phyloP scores from a whole-genome alignment of 2,329 filamentous ascomycete genomes.

The Teratosphaeria nubilosa region DNA sequence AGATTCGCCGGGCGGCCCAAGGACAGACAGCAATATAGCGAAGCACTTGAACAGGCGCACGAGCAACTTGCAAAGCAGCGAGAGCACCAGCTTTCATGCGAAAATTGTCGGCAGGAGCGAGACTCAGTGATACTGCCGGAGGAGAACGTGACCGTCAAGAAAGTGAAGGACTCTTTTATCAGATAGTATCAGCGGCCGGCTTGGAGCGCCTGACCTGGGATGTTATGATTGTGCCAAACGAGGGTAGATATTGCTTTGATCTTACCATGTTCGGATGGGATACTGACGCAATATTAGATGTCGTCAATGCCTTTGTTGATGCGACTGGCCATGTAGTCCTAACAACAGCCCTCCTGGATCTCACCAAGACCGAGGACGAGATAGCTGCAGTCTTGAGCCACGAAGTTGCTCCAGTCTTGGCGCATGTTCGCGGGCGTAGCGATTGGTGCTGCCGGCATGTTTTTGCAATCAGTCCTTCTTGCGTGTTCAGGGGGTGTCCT shows the following conservation, averaged over 20 bases:
- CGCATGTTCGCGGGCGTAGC: background rate
- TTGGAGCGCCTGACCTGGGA: background rate
- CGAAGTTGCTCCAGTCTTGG: background rate
- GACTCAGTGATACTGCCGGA: background rate
- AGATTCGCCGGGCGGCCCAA: background rate
- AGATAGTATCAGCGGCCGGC: background rate
- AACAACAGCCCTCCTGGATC: background rate
- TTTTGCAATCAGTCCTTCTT: background rate
- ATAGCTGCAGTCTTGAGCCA: background rate
- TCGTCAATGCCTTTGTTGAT: background rate
- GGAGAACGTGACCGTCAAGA: background rate
- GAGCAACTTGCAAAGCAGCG: background rate
- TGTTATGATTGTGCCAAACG: background rate
- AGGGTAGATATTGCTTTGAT: background rate
- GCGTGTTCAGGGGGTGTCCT: background rate
- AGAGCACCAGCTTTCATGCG: background rate
- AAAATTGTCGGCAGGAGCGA: background rate
- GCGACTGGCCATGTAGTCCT: background rate
- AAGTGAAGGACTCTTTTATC: background rate
- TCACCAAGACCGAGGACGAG: background rate
- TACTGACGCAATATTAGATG: background rate
- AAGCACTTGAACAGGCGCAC: background rate
- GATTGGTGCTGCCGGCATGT: background rate
- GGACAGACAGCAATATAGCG: background rate
- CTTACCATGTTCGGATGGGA: background rate